These are phyloP conservation scores for Aspergillus uvarum DNA, from an alignment of 2,329 filamentous ascomycete species.

Conservation along the genomic window DNA sequence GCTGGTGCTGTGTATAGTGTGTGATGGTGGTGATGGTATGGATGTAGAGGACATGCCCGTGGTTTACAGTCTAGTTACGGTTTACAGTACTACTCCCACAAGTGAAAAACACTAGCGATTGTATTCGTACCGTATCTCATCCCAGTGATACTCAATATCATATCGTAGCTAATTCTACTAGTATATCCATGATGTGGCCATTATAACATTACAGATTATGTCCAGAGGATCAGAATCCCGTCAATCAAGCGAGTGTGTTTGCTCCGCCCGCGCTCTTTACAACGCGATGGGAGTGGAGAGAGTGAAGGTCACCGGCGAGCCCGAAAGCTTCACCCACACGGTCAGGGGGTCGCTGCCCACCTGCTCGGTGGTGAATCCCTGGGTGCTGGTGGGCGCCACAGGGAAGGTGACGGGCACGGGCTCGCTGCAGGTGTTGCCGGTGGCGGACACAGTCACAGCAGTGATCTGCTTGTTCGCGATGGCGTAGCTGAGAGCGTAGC, in stretches of 20 bases:
- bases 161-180: neutral
- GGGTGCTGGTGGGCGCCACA: conserved; percentile 42
- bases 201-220: conserved; percentile 7
- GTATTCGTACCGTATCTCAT: neutral
- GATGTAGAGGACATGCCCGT: neutral
- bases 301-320: conserved; percentile 47
- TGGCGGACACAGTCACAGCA: conserved; percentile 52
- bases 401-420: conserved; percentile 58
- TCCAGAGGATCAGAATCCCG: neutral
- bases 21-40: neutral
- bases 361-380: conserved; percentile 51
- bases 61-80: too few species aligned
- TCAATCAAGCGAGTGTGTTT: neutral
- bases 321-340: conserved; percentile 50
- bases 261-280: conserved; percentile 16
- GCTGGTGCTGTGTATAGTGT: neutral
- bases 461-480: conserved; percentile 49
- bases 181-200: neutral
- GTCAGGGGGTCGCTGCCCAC: conserved; percentile 56
- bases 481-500: conserved; percentile 50
- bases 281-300: conserved; percentile 40
- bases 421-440: conserved; percentile 51
- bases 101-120: neutral
- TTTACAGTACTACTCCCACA: too few species aligned
- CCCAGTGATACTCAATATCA: neutral